Evolutionary conservation across 805 yeast species (phyloP).

Genomic region (Cephaloascus albidus): DNA sequence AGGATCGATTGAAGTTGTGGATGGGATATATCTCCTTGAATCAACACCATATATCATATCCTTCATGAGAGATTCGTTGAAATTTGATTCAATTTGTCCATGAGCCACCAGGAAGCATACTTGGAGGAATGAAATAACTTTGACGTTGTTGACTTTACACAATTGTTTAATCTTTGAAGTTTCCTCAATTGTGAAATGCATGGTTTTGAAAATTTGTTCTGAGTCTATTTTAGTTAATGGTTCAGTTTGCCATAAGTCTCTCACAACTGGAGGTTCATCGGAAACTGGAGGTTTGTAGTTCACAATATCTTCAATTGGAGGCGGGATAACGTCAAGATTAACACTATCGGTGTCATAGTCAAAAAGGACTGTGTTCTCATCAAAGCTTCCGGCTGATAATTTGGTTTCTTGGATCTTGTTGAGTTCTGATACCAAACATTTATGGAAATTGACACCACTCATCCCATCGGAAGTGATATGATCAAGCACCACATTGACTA

Average conservation of each 20-base stretch:
- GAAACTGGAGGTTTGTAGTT: not conserved
- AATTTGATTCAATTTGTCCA: not conserved
- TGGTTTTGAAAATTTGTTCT: conserved; percentile 1
- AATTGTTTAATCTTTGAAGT: not conserved
- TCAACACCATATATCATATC: conserved; percentile 2
- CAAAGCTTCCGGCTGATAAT: not conserved
- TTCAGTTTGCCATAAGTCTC: conserved; percentile 1
- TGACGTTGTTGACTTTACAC: conserved; percentile 1
- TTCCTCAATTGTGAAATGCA: conserved; percentile 1
- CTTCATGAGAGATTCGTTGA: not conserved
- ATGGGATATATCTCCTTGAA: conserved; percentile 1
- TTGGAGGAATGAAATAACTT: conserved; percentile 1
- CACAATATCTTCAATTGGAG: conserved; percentile 3
- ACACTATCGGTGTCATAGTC: not conserved
- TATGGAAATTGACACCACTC: conserved; percentile 1
- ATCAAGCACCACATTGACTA: not conserved
- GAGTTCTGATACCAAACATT: not conserved
- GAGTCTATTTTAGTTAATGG: not conserved
- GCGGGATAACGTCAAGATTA: not conserved
- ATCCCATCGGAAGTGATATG: conserved; percentile 2
- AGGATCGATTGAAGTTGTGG: not conserved
- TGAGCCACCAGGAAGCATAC: conserved; percentile 1
- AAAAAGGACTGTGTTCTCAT: not conserved
- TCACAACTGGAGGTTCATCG: not conserved
- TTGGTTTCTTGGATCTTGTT: not conserved